These are phyloP conservation scores for Sclerotinia spermophila DNA, from an alignment of 2,329 filamentous ascomycete genomes.

Conservation along the genomic window DNA sequence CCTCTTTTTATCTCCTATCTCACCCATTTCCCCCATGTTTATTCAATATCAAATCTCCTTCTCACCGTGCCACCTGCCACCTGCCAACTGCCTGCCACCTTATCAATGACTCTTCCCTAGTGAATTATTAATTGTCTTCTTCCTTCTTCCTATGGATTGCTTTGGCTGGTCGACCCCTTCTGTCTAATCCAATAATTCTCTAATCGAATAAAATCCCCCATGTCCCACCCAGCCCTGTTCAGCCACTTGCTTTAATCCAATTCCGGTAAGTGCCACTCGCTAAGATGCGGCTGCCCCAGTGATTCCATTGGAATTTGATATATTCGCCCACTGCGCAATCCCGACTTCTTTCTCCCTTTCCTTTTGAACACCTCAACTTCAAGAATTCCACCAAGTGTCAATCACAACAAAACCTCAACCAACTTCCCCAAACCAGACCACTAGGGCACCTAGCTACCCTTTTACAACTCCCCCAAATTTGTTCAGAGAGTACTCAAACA, in stretches of 20 bases:
- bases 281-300: slow-evolving; percentile 24
- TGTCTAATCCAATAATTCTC: not conserved
- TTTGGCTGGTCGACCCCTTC: not conserved
- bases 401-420: slow-evolving; percentile 31
- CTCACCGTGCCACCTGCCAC: slow-evolving; percentile 20
- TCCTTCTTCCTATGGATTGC: not conserved
- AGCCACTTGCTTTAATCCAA: slow-evolving; percentile 14
- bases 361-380: slow-evolving; percentile 28
- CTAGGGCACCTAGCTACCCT: slow-evolving; percentile 94
- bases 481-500: slow-evolving; percentile 57
- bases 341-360: slow-evolving; percentile 30
- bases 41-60: not conserved
- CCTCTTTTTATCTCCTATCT: not conserved
- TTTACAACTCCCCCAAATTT: slow-evolving; percentile 60
- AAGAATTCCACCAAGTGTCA: slow-evolving; percentile 35
- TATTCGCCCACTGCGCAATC: slow-evolving; percentile 23
- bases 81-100: not conserved
- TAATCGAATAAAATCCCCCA: not conserved
- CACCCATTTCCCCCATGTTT: not conserved
- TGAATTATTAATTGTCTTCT: not conserved
- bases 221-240: slow-evolving; percentile 15
- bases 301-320: slow-evolving; percentile 25
- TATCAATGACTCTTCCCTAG: not conserved
- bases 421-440: slow-evolving; percentile 41
- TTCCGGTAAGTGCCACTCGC: slow-evolving; percentile 23